A percentile compares a stretch with the other conserved stretches of the same genome.
phyloP scores from a whole-genome alignment of 331 rosid species.

The Quercus tomentella region DNA sequence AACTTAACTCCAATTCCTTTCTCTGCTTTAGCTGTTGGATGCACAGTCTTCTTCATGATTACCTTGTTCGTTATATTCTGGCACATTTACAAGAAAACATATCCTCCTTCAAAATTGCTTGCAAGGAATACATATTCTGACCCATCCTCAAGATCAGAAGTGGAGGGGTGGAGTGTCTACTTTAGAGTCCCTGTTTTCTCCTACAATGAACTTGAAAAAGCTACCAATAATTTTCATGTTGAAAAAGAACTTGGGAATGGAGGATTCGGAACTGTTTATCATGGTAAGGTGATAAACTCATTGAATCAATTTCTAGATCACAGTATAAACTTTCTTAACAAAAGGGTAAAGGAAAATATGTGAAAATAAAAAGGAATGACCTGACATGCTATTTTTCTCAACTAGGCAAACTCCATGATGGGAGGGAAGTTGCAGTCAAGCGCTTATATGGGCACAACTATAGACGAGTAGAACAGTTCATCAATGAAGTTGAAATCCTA shows the following conservation, averaged over 20 bases:
- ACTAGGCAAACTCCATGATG: too few relatives aligned
- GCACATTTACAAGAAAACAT: constrained; percentile 14
- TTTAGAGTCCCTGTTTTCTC: too few relatives aligned
- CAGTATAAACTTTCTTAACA: neutral
- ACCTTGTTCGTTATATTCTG: neutral
- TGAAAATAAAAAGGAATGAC: neutral
- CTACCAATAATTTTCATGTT: constrained; percentile 49
- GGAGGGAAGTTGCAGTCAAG: too few relatives aligned
- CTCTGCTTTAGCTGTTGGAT: constrained; percentile 41
- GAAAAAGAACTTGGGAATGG: constrained; percentile 66
- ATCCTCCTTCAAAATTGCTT: constrained; percentile 7
- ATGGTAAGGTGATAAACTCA: constrained; percentile 35
- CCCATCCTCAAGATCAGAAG: too few relatives aligned
- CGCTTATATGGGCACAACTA: too few relatives aligned
- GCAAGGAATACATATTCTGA: constrained; percentile 24
- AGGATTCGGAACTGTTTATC: constrained; percentile 74
- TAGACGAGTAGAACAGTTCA: too few relatives aligned
- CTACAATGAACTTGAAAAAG: neutral
- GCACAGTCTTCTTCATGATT: constrained; percentile 1
- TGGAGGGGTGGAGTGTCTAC: too few relatives aligned
- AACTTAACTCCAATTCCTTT: neutral
- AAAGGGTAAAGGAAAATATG: neutral
- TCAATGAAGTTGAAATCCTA: constrained; percentile 1
- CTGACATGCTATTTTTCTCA: neutral
- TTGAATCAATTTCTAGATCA: neutral